Evolutionary conservation across 768 basidiomycete genomes (phyloP).

Genomic region (Amanita jacksonii): DNA sequence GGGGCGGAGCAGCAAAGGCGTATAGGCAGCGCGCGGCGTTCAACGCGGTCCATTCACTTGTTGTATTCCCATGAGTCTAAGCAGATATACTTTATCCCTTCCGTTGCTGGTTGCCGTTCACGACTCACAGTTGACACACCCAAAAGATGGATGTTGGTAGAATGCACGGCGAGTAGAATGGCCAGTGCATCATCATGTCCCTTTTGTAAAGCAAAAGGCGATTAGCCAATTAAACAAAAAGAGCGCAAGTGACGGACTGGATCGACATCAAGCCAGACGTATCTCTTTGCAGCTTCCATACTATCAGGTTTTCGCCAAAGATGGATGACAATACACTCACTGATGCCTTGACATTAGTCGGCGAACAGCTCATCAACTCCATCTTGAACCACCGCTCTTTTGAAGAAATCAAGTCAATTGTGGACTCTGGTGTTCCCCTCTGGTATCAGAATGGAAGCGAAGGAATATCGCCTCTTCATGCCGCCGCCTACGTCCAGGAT

Average conservation of each 20-base stretch:
- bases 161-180: slow-evolving; percentile 66
- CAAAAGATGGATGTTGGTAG: slow-evolving; percentile 53
- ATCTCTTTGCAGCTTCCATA: background rate
- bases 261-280: slow-evolving; percentile 6
- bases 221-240: background rate
- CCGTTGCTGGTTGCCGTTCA: no score
- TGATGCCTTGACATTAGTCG: slow-evolving; percentile 41
- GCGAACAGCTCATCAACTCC: slow-evolving; percentile 47
- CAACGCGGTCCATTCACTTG: slow-evolving; percentile 44
- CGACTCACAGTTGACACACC: slow-evolving; percentile 72
- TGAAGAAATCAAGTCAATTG: slow-evolving; percentile 35
- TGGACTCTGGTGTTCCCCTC: slow-evolving; percentile 64
- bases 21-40: slow-evolving; percentile 75
- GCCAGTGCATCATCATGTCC: slow-evolving; percentile 70
- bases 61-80: slow-evolving; percentile 78
- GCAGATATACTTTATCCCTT: background rate
- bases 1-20: slow-evolving; percentile 55
- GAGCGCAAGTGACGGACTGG: background rate
- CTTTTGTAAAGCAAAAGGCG: background rate
- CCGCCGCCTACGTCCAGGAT: slow-evolving; percentile 70
- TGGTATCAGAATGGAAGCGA: slow-evolving; percentile 84
- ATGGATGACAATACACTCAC: slow-evolving; percentile 18
- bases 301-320: no score
- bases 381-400: slow-evolving; percentile 43
- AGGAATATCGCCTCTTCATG: slow-evolving; percentile 80